Conservation (phyloP, 2,329 filamentous ascomycete species). For the Colletotrichum nymphaeae region DNA sequence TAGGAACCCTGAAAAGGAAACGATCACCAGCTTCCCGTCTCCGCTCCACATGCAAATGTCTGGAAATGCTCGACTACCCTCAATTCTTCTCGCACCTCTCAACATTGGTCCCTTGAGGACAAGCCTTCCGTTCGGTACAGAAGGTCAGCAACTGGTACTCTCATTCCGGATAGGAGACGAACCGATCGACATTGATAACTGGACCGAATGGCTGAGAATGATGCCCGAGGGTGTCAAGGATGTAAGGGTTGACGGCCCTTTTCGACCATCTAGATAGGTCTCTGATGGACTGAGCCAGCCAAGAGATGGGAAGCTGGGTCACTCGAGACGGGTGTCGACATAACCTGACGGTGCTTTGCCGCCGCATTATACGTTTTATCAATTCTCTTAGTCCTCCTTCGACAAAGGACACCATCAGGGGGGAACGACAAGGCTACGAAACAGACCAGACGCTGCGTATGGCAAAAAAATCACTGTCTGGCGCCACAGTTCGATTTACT, state of each 20-base stretch:
- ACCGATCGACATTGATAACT: conserved; percentile 62
- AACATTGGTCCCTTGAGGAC: conserved; percentile 51
- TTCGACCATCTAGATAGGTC: conserved; percentile 49
- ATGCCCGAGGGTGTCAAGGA: conserved; percentile 69
- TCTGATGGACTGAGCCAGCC: neutral
- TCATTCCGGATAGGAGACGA: conserved; percentile 64
- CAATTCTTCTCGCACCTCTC: conserved; percentile 66
- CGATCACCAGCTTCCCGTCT: conserved; percentile 61
- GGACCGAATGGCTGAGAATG: conserved; percentile 68
- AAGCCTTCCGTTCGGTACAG: conserved; percentile 55
- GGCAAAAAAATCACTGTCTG: neutral
- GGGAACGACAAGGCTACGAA: neutral
- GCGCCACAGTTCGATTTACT: too few relatives aligned
- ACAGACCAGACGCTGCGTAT: neutral
- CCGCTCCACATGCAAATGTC: conserved; percentile 68
- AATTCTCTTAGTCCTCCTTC: neutral
- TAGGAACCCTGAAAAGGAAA: conserved; percentile 58
- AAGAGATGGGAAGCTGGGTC: neutral
- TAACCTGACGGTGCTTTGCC: neutral
- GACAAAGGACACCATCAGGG: neutral
- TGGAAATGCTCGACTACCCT: conserved; percentile 64
- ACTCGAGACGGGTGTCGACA: conserved; percentile 47
- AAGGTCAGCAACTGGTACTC: conserved; percentile 59
- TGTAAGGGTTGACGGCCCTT: conserved; percentile 65
- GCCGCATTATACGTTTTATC: conserved; percentile 28